These are phyloP conservation scores for Rhizoctonia solani DNA, from an alignment of 1,284 basidiomycete species.

Conservation along the genomic window DNA sequence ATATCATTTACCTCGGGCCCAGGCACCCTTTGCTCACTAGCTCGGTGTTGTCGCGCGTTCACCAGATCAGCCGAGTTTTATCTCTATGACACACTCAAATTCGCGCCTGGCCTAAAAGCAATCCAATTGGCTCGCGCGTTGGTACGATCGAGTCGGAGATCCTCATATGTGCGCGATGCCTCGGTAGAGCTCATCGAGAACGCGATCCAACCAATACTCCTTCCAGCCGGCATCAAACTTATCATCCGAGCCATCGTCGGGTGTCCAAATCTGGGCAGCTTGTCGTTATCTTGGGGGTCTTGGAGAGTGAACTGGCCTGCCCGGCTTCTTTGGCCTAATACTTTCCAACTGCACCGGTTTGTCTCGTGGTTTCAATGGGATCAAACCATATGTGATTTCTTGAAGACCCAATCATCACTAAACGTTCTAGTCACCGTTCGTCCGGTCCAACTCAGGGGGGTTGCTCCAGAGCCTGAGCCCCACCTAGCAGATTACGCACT, in stretches of 20 bases:
- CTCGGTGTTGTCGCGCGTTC: conserved; percentile 2
- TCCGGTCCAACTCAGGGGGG: background rate
- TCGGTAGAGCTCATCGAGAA: background rate
- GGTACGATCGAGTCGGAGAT: too few species aligned
- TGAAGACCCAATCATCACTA: conserved; percentile 9
- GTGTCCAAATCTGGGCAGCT: conserved; percentile 14
- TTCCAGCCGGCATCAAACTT: conserved; percentile 8
- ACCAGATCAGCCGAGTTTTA: background rate
- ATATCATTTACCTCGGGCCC: background rate
- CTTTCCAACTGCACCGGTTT: conserved; percentile 14
- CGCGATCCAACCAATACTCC: background rate
- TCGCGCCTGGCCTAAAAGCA: background rate
- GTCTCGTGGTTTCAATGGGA: conserved; percentile 25
- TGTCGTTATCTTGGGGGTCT: conserved; percentile 13
- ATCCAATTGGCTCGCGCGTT: conserved; percentile 16
- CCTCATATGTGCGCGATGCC: background rate
- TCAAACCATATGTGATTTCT: background rate
- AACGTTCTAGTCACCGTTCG: conserved; percentile 3
- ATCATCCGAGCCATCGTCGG: conserved; percentile 6
- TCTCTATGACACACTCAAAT: conserved; percentile 7
- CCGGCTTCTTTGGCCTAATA: background rate
- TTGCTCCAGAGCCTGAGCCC: background rate
- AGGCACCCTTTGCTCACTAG: background rate
- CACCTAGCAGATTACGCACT: background rate
- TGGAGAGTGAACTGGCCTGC: conserved; percentile 3